These are phyloP conservation scores for Populus nigra DNA, from an alignment of 345 rosid genomes.

Conservation along the genomic window DNA sequence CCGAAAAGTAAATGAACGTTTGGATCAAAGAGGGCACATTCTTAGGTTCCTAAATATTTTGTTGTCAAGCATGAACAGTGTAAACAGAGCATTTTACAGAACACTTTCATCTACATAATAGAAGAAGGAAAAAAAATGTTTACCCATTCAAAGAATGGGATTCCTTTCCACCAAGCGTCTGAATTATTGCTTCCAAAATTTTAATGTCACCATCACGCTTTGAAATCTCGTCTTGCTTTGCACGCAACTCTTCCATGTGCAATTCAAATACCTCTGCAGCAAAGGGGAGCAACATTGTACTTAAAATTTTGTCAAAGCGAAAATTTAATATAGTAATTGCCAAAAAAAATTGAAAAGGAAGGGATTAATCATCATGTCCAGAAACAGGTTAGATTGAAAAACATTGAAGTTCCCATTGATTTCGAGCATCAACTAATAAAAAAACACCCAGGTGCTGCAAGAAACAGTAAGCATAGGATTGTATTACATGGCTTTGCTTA, in stretches of 20 bases:
- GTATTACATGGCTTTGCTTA: not conserved
- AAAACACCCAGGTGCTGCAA: not conserved
- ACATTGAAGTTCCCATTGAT: not conserved
- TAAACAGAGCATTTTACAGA: not conserved
- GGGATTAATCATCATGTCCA: not conserved
- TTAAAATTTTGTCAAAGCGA: not conserved
- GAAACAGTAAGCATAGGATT: not conserved
- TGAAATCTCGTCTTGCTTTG: slow-evolving; percentile 81
- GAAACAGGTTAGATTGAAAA: not conserved
- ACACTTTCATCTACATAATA: not conserved
- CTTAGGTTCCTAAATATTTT: not conserved
- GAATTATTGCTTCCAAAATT: slow-evolving; percentile 92
- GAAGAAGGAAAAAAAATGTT: not conserved
- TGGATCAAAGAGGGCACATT: not conserved
- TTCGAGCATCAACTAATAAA: not conserved
- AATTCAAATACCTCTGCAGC: slow-evolving; percentile 86
- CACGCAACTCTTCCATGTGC: slow-evolving; percentile 85
- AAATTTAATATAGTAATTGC: not conserved
- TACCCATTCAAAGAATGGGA: slow-evolving; percentile 25
- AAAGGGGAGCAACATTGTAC: not conserved
- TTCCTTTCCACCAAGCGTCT: slow-evolving; percentile 78
- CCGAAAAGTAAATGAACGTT: no score
- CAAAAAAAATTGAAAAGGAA: not conserved
- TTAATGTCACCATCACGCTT: slow-evolving; percentile 84
- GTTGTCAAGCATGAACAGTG: not conserved